phyloP scores from a whole-genome alignment of 1,139 yeast species.

The Yamadazyma kanchanaburiensis region DNA sequence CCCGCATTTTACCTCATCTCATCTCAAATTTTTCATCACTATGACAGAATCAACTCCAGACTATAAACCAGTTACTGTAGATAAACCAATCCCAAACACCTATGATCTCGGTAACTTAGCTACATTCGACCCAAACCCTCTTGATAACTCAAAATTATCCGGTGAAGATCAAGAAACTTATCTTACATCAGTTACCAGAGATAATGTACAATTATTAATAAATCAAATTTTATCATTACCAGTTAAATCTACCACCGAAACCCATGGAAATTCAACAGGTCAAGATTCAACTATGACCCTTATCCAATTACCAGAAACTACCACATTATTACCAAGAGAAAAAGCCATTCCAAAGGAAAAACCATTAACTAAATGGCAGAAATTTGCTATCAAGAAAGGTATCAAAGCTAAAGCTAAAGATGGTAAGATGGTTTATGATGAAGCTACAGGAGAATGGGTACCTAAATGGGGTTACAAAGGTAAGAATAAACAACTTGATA shows the following conservation, averaged over 20 bases:
- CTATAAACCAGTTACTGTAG: slow-evolving; percentile 75
- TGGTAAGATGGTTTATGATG: slow-evolving; percentile 89
- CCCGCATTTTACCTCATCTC: slow-evolving; percentile 1
- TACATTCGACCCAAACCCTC: slow-evolving; percentile 82
- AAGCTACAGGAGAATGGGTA: slow-evolving; percentile 90
- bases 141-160: slow-evolving; percentile 56
- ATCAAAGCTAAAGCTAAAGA: slow-evolving; percentile 86
- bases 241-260: slow-evolving; percentile 77
- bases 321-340: slow-evolving; percentile 86
- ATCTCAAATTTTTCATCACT: slow-evolving; percentile 17
- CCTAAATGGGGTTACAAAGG: slow-evolving; percentile 99
- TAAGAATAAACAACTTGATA: slow-evolving; percentile 78
- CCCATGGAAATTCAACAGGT: slow-evolving; percentile 56
- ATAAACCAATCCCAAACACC: slow-evolving; percentile 80
- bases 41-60: slow-evolving; percentile 14
- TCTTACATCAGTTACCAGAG: slow-evolving; percentile 73
- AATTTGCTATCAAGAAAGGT: slow-evolving; percentile 93
- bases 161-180: slow-evolving; percentile 61
- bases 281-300: slow-evolving; percentile 79
- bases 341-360: slow-evolving; percentile 91
- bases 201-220: slow-evolving; percentile 84
- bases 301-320: slow-evolving; percentile 81
- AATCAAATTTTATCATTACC: slow-evolving; percentile 91
- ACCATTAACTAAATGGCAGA: slow-evolving; percentile 94
- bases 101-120: slow-evolving; percentile 87